These are phyloP conservation scores for Saururus chinensis DNA, from an alignment of 164 flowering plant genomes.

Conservation along the genomic window DNA sequence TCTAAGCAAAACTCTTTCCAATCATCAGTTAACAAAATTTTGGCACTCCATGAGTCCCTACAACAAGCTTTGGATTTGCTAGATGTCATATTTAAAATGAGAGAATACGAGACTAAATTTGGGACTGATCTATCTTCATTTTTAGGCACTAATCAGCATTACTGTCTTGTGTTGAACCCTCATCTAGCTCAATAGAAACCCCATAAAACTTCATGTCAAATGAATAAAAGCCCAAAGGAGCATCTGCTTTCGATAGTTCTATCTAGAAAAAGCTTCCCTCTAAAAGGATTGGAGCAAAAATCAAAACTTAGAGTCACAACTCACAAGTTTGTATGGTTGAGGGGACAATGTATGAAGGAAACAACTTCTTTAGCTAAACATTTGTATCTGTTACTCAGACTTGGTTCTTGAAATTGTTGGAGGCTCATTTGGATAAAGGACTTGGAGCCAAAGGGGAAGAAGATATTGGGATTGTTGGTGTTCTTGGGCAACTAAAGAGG, in stretches of 20 bases:
- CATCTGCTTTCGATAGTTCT: conserved; percentile 4
- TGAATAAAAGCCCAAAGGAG: conserved; percentile 16
- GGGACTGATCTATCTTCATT: conserved; percentile 37
- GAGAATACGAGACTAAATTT: conserved; percentile 7
- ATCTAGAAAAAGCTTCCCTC: conserved; percentile 11
- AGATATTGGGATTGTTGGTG: conserved; percentile 16
- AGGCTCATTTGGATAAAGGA: conserved; percentile 28
- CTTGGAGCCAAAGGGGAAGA: conserved; percentile 21
- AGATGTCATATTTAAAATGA: conserved; percentile 19
- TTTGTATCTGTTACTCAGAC: conserved; percentile 26
- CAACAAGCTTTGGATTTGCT: conserved; percentile 20
- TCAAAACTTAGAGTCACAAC: conserved; percentile 13
- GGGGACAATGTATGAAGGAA: conserved; percentile 27
- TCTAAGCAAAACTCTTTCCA: conserved; percentile 26
- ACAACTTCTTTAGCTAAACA: conserved; percentile 26
- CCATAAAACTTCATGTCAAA: conserved; percentile 16
- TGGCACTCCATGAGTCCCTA: conserved; percentile 36
- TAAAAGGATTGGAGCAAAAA: conserved; percentile 7
- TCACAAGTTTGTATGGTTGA: conserved; percentile 16
- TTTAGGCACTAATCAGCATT: conserved; percentile 12
- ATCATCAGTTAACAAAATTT: conserved; percentile 28
- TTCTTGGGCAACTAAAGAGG: conserved; percentile 48
- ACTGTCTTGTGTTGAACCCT: conserved; percentile 28
- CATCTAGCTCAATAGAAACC: conserved; percentile 3
- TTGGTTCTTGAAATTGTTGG: conserved; percentile 57